Evolutionary conservation across 768 basidiomycete genomes (phyloP).

Genomic region (Agrocybe chaxingu): DNA sequence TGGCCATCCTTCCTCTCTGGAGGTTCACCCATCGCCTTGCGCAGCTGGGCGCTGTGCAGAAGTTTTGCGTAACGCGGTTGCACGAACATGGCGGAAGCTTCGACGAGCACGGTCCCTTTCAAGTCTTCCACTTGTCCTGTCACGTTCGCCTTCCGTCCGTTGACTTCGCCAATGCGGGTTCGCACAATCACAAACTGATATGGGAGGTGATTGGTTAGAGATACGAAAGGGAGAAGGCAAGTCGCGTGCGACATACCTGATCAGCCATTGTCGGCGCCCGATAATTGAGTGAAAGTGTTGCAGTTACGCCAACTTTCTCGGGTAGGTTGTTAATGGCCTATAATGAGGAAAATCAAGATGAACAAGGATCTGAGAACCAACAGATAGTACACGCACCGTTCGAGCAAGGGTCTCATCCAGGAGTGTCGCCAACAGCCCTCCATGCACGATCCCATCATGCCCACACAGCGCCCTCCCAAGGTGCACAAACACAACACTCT

Average conservation of each 20-base stretch:
- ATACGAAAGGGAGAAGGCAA: background rate
- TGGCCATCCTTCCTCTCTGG: conserved; percentile 20
- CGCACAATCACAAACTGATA: conserved; percentile 80
- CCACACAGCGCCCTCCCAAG: conserved; percentile 87
- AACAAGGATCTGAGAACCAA: background rate
- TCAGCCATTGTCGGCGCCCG: conserved; percentile 87
- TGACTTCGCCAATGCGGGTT: conserved; percentile 58
- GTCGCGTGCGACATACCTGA: conserved; percentile 46
- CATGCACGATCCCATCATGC: conserved; percentile 93
- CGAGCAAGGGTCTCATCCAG: conserved; percentile 84
- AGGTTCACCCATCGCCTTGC: conserved; percentile 65
- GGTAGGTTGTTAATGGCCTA: conserved; percentile 87
- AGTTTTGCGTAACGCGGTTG: conserved; percentile 87
- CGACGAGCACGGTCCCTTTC: conserved; percentile 78
- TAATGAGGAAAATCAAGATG: background rate
- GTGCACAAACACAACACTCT: conserved; percentile 71
- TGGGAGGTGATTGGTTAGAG: background rate
- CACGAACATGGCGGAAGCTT: conserved; percentile 79
- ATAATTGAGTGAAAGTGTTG: conserved; percentile 78
- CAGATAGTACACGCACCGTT: conserved; percentile 44
- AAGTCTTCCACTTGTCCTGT: conserved; percentile 73
- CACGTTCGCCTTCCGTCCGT: conserved; percentile 79
- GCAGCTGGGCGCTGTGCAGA: conserved; percentile 56
- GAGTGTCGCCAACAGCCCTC: conserved; percentile 86
- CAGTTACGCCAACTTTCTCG: conserved; percentile 90